Base-by-base conservation (phyloP, 1,139 yeast genomes). In the Protomyces arabidopsidicola region DNA sequence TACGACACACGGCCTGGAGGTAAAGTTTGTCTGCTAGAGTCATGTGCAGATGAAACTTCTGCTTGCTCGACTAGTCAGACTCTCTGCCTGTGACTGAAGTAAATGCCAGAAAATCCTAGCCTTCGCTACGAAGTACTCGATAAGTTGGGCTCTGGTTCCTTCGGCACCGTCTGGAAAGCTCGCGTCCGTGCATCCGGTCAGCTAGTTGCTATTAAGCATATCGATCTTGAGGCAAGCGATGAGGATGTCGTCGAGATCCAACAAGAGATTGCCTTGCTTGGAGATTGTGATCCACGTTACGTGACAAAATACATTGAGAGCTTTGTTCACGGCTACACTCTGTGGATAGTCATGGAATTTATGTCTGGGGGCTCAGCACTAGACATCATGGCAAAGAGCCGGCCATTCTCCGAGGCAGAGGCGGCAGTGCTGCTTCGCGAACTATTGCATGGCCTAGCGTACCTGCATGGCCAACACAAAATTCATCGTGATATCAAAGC, bases 401-500 rank as follows among this genome's bases (percentile, higher is more conserved):
- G 89, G 0, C 84, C 90, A 0, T 81, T 84, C 63, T 76, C 78
- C 52, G 88, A 84, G 69, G 72, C 74, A 2, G 78, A 81, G 3
- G 82, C 89, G 36, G 85, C 88, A 64, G 74, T 81, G n/a, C 77
- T 88, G 1, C 76, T 81, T 66, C 68, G 77, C 56, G 89, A 87
- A 64, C 77, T 89, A 3, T 75, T 90, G n/a, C 69, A 78, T 18
- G 96, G 95, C 0, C 77, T 90, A 60, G 78, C 78, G 10, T 90
- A 90, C 72, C 76, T 90, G 63, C 96, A 90, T 72, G 77, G 78
- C 27, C 88, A 84, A 68, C 90, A 93, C 31, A 87, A 88, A 73
- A 89, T 90, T 61, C 97, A 90, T 72, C 78, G 97, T 45, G 97
- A 90, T 73, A 81, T 90, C 68, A 90, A 90, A 74, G 89, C 95